These are phyloP conservation scores for Lobosporangium transversale DNA, from an alignment of 192 early-diverging fungal species.

Conservation along the genomic window DNA sequence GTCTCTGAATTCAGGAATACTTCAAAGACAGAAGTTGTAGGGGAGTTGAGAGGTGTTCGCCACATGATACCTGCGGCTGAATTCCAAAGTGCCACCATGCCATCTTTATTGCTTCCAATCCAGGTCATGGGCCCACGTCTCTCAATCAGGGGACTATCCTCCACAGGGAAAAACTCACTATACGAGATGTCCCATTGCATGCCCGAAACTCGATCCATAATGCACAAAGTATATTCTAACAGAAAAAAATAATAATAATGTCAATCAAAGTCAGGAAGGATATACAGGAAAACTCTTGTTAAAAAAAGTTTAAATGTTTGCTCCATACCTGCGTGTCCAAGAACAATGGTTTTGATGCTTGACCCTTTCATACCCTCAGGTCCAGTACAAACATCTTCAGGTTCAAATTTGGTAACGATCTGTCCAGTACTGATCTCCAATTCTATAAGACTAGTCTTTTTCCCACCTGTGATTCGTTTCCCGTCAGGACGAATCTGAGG, in stretches of 20 bases:
- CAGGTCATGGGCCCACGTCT: background rate
- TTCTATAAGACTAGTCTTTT: conserved; percentile 30
- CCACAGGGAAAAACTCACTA: conserved; percentile 34
- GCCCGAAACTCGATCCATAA: conserved; percentile 25
- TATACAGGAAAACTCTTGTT: too few species aligned
- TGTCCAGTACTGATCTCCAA: conserved; percentile 28
- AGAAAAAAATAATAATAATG: background rate
- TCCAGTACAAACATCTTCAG: conserved; percentile 23
- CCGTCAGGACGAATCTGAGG: conserved; percentile 42
- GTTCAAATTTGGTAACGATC: conserved; percentile 1
- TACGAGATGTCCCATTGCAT: conserved; percentile 48
- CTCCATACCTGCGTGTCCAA: conserved; percentile 40
- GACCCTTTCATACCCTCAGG: conserved; percentile 30
- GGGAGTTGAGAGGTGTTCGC: conserved; percentile 23
- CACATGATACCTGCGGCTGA: background rate
- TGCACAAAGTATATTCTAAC: conserved; percentile 31
- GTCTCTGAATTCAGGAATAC: conserved; percentile 8
- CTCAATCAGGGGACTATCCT: background rate
- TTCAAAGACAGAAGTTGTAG: conserved; percentile 35
- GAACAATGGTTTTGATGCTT: conserved; percentile 14
- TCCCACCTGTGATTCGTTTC: conserved; percentile 33
- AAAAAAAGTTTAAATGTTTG: background rate
- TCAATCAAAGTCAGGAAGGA: too few species aligned
- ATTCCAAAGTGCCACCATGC: conserved; percentile 7
- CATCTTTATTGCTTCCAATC: conserved; percentile 34